phyloP scores from a whole-genome alignment of 2,329 filamentous ascomycete genomes.

The Colletotrichum cereale region DNA sequence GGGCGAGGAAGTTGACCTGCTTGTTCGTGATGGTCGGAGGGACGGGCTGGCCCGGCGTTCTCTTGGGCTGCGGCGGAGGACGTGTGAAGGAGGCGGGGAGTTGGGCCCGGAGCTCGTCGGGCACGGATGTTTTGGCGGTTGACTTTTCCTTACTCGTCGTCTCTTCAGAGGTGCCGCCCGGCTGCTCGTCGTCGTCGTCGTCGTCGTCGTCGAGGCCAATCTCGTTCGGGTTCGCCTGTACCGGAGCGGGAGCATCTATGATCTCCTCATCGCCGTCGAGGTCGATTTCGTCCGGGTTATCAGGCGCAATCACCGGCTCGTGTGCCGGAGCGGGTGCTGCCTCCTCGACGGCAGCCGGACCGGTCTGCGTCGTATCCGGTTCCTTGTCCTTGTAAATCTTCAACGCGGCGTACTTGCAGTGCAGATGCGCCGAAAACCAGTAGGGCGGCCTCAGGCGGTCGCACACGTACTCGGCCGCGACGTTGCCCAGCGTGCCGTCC shows the following conservation, averaged over 20 bases:
- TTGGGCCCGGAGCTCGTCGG: slow-evolving; percentile 76
- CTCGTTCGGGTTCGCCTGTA: slow-evolving; percentile 71
- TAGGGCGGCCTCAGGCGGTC: slow-evolving; percentile 83
- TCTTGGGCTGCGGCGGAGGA: slow-evolving; percentile 50
- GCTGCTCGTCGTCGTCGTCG: slow-evolving; percentile 50
- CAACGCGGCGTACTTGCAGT: slow-evolving; percentile 85
- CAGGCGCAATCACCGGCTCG: neutral
- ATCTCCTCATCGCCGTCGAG: slow-evolving; percentile 36
- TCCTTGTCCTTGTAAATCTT: slow-evolving; percentile 65
- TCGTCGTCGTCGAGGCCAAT: slow-evolving; percentile 76
- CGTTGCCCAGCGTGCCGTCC: slow-evolving; percentile 81
- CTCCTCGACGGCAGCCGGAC: slow-evolving; percentile 10
- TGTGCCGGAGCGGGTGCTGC: slow-evolving; percentile 11
- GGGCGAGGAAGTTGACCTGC: slow-evolving; percentile 84
- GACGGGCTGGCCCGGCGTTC: slow-evolving; percentile 70
- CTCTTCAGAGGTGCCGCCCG: slow-evolving; percentile 44
- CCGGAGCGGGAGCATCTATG: neutral
- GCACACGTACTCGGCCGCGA: slow-evolving; percentile 83
- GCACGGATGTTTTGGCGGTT: slow-evolving; percentile 54
- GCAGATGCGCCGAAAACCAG: slow-evolving; percentile 96
- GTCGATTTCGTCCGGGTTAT: slow-evolving; percentile 42
- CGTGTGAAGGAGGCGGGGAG: slow-evolving; percentile 81
- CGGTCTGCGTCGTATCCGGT: neutral
- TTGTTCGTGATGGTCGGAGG: slow-evolving; percentile 82
- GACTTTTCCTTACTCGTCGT: slow-evolving; percentile 18